Base-by-base conservation (phyloP, 768 basidiomycete genomes). In the Hygrocybe coccinea region DNA sequence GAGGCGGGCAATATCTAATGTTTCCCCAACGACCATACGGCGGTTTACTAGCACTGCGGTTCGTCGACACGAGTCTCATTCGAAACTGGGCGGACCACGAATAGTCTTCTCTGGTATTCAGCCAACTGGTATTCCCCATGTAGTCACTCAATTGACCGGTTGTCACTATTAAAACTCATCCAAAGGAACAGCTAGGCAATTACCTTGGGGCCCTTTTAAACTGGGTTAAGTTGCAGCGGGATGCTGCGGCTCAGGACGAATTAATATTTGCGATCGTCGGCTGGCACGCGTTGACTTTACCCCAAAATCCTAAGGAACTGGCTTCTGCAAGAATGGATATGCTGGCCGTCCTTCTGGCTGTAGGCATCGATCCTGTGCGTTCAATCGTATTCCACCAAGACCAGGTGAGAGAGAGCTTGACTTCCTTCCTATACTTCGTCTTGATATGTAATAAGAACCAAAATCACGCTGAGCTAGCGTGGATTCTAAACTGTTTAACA, bases 211-310 rank as follows among this genome's bases (percentile, higher is more conserved):
- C 95, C 0, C 75, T 97, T 25, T 80, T 81, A 17, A 93, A 94
- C 66, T 95, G 94, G 94, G 88, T 92, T 46, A 78, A 77, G 52
- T 74, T 97, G 24, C 91, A 95, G 69, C 74, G 79, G 41, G 73
- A 78, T 37, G 79, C 85, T 0, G 65, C 66, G 8, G 74, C 78
- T 1, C 74, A 80, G 9, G 87, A 91, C 64, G 72, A 77, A 51
- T 76, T 94, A 8, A 69, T 95, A 21, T 95, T 90, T 69, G 86
- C 90, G 1, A 85, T 97, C 59, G 95, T 95, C 11, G 95, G 95
- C 25, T 87, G 92, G 81, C 95, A 98, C 66, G 94, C 95, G 10
- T 76, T 97, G 63, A 97, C 94, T 2, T 74, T 98, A 22, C 93
- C 93, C 5, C 93, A 95, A 75, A 76, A 94, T 66, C 90, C 93